Percentiles rank a stretch among this genome's conserved stretches.
phyloP scores from a whole-genome alignment of 2,329 filamentous ascomycete genomes.

The Lachnellula occidentalis region DNA sequence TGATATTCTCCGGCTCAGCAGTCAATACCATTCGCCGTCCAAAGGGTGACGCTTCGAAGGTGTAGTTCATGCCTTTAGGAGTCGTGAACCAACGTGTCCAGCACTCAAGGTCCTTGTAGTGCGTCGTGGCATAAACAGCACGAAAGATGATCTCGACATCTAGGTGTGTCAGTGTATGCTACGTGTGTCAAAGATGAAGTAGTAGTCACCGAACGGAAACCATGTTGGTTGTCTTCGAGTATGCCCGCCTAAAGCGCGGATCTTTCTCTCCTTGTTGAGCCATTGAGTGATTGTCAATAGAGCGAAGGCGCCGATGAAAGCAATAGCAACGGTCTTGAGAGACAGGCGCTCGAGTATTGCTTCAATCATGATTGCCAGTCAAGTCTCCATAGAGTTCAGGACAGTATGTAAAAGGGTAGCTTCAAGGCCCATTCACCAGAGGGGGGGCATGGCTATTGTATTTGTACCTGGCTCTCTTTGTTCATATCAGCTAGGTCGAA shows the following conservation, averaged over 20 bases:
- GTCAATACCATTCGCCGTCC: constrained; percentile 53
- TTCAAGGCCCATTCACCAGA: too few relatives aligned
- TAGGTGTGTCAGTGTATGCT: constrained; percentile 27
- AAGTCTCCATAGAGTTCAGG: neutral
- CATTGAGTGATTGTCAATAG: constrained; percentile 30
- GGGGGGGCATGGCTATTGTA: neutral
- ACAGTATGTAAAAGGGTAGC: too few relatives aligned
- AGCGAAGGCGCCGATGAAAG: constrained; percentile 12
- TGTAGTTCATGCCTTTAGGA: constrained; percentile 40
- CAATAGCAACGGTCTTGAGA: constrained; percentile 20
- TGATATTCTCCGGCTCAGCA: constrained; percentile 82
- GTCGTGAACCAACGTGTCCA: constrained; percentile 52
- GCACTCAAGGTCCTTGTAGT: constrained; percentile 53
- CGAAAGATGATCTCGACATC: constrained; percentile 60
- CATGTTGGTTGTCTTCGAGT: constrained; percentile 34
- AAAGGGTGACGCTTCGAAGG: constrained; percentile 46
- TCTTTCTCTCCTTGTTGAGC: constrained; percentile 39
- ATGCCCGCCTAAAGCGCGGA: constrained; percentile 42
- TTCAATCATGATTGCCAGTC: constrained; percentile 21
- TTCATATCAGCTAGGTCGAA: constrained; percentile 9
- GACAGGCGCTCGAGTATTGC: constrained; percentile 40
- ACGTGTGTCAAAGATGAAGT: neutral
- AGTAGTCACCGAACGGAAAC: constrained; percentile 42
- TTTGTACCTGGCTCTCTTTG: neutral
- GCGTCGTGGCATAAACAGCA: constrained; percentile 47